Evolutionary conservation across 306 rosid genomes (phyloP), one percentile per base, ranked within the genome.

Genomic region (Coriaria nepalensis): DNA sequence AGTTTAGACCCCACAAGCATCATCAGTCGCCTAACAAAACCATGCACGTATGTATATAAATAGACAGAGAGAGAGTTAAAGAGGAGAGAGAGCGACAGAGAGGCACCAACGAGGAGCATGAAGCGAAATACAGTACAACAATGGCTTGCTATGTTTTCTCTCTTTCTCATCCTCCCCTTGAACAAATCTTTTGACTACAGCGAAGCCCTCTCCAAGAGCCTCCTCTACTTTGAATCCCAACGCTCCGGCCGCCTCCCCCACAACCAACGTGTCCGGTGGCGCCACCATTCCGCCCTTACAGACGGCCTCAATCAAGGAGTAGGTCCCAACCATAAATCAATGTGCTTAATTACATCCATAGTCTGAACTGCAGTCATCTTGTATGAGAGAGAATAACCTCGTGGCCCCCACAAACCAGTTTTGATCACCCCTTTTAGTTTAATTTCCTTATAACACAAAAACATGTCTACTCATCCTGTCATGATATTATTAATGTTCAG

Each of bases 251-350:
- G 63, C 65, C 47, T 87, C 12, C 96, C 96, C 36, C 33, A 82
- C 80, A 82, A 68, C 61, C 94, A 87, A 59, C 67, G 92, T 67
- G 72, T 66, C 72, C 37, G 68, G 40, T 87, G 96, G 96, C 94
- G 94, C 52, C 70, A 70, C 75, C 84, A 82, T 52, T 87, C 96
- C 12, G 94, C 63, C 69, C 87, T 87, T 62, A 55, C 57, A 2
- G 94, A 87, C 46, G 96, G 96, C 68, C 81, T 87, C 5, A 78
- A 75, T 53, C 80, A 87, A 79, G 94, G 84, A 69, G 96, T 85
- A 35, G 40, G 45, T 43, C 12, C 33, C 29, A 3, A 1, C 29
- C 29, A 20, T 1, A 20, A 20, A 20, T 20, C 29, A 20, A 20
- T 20, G 29, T 20, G 29, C 3, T 20, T 20, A 20, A 20, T 20